Evolutionary conservation across 1,284 basidiomycete genomes (phyloP), one percentile per base, ranked within the genome.

Genomic region (Schizopora paradoxa): DNA sequence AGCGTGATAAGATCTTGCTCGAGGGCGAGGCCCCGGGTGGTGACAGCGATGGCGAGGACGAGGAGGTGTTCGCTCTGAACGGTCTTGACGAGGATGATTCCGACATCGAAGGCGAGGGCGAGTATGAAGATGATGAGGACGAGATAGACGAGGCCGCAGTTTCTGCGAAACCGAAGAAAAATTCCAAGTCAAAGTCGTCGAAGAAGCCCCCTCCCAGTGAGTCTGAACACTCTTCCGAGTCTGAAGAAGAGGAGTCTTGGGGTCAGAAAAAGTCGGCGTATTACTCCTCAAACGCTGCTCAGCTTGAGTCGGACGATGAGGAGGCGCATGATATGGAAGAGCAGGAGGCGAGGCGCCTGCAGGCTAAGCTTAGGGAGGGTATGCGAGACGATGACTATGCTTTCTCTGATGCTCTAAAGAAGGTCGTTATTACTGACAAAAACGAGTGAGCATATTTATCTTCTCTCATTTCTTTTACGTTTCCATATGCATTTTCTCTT

Each of bases 341-440:
- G 61, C 82, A 86, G 58, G 93, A 97, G 65, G 90, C 88, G 5
- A 81, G 70, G 56, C 72, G 90, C 40, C 64, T 97, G 42, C 94
- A 96, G 63, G 66, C 70, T 21, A 90, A 87, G 64, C 71, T 78
- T 29, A 72, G 87, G 16, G 84, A 90, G 54, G 73, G 66, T 4
- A 74, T 96, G 73, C 66, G 59, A 1, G 87, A 89, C 42, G 79
- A 77, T 6, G 92, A 97, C 63, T 97, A 91, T 62, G 94, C 93
- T 2, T 68, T 96, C 37, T 80, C 75, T 26, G 88, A 90, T 59
- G 61, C 70, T 33, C 63, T 72, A 23, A 75, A 79, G 45, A 62
- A 64, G 22, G 63, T 66, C 13, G 49, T 52, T 14, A 61, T 63
- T 21, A 56, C 61, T 13, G 60, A 60, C 7, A 62, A 64, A 37